A percentile compares a stretch with the other conserved stretches of the same genome.
These are phyloP conservation scores for Hypholoma sublateritium DNA, from an alignment of 768 basidiomycete genomes.

Conservation along the genomic window DNA sequence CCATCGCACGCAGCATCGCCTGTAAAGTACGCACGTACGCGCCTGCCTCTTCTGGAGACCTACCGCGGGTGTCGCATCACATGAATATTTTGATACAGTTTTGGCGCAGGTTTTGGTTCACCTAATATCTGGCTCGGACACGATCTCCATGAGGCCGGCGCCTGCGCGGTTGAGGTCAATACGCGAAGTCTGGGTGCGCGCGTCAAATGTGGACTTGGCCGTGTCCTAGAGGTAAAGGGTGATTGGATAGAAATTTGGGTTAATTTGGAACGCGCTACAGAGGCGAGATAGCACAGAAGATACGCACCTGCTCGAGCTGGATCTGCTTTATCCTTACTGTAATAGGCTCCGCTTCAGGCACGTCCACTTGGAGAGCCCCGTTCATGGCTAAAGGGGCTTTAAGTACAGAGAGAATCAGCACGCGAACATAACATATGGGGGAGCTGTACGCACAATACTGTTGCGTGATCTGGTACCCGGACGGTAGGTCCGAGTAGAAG, in stretches of 20 bases:
- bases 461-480: conserved; percentile 97
- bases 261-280: not conserved
- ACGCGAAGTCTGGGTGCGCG: conserved; percentile 47
- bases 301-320: conserved; percentile 87
- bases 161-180: conserved; percentile 94
- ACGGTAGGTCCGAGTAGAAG: conserved; percentile 92
- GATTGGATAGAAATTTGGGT: not conserved
- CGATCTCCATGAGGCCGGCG: conserved; percentile 90
- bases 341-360: conserved; percentile 35
- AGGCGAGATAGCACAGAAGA: not conserved
- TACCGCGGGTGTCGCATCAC: conserved; percentile 27
- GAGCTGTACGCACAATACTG: conserved; percentile 64
- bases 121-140: conserved; percentile 91
- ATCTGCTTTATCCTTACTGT: conserved; percentile 88
- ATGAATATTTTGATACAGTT: not conserved
- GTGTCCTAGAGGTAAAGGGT: conserved; percentile 63
- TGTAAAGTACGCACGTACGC: conserved; percentile 85
- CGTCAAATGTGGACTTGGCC: conserved; percentile 74
- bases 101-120: conserved; percentile 21
- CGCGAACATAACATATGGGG: not conserved
- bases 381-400: conserved; percentile 77
- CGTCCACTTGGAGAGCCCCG: conserved; percentile 50
- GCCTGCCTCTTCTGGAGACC: conserved; percentile 86
- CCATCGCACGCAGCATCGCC: conserved; percentile 75
- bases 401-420: not conserved